Base-by-base conservation (phyloP, 164 flowering plant species). In the Liriodendron chinense region DNA sequence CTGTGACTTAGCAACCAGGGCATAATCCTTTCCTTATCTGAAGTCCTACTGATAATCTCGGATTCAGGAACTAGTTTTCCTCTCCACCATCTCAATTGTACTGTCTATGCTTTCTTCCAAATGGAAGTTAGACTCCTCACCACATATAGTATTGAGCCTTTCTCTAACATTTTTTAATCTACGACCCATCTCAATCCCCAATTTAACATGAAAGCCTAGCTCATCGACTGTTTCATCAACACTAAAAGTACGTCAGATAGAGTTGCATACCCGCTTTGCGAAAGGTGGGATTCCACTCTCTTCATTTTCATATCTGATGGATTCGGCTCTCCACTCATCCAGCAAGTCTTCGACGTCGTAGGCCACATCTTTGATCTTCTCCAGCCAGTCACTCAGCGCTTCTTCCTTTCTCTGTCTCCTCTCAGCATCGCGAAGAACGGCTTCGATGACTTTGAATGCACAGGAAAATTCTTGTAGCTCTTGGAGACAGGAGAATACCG, bases 391-490 rank as follows among this genome's bases (percentile, higher is more conserved):
- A 12, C 59, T 65, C 59, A 82, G 74, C 7, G 34, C 0, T 18
- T 72, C 68, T 1, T 84, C 74, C 21, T 69, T 74, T 3, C 76
- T 68, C 62, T 80, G 81, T 20, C 65, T 70, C 23, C 65, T 70
- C 65, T 82, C 86, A 2, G 84, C 86, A 72, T 84, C 83, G 9
- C 12, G 22, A 20, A 83, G 74, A 62, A 81, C 77, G 7, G 78
- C 80, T 25, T 69, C 68, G 68, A 77, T 75, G 57, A 64, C 49
- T 5, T 26, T 12, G 56, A 82, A 64, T 8, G 57, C 23, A 25
- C 12, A 48, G 0, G 13, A 21, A 61, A 82, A 82, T 20, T 72
- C 70, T 63, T 74, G 3, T 13, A 79, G 25, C 12, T 82, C 70
- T 48, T 73, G 14, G 20, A 4, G 43, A 34, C 43, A 34, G 43